Percentiles rank a stretch among this genome's conserved stretches.
Conservation (phyloP, 805 yeast genomes). For the Pichia sporocuriosa region DNA sequence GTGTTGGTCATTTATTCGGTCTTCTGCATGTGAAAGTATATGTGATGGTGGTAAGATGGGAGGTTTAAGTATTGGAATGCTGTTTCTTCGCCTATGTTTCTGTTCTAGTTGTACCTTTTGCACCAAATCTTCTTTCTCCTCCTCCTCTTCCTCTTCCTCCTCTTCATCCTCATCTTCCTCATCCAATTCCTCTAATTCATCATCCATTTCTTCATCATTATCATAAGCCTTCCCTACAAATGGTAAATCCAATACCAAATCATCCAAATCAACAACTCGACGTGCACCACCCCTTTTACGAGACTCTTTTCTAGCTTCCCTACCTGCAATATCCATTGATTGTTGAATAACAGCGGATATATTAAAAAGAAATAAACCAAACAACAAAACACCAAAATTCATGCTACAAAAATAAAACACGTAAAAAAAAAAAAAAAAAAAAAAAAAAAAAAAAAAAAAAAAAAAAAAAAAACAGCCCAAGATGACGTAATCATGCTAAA, state of each 20-base stretch:
- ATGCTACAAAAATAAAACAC: neutral
- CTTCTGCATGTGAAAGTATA: neutral
- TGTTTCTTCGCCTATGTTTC: neutral
- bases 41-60: neutral
- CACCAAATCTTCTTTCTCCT: neutral
- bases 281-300: constrained; percentile 29
- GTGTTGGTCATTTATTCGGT: constrained; percentile 4
- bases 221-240: neutral
- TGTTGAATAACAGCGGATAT: no score
- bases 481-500: no score
- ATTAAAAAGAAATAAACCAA: no score
- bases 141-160: neutral
- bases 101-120: neutral
- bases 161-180: neutral
- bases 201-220: neutral
- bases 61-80: neutral
- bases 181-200: neutral
- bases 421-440: neutral
- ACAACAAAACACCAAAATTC: no score
- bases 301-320: constrained; percentile 25
- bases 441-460: no score
- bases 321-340: constrained; percentile 1
- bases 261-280: constrained; percentile 22
- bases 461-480: no score
- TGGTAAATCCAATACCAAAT: constrained; percentile 22